A percentile compares a stretch with the other conserved stretches of the same genome.
Evolutionary conservation across 2,329 filamentous ascomycete species (phyloP).

Genomic region (Paramyrothecium roridum): DNA sequence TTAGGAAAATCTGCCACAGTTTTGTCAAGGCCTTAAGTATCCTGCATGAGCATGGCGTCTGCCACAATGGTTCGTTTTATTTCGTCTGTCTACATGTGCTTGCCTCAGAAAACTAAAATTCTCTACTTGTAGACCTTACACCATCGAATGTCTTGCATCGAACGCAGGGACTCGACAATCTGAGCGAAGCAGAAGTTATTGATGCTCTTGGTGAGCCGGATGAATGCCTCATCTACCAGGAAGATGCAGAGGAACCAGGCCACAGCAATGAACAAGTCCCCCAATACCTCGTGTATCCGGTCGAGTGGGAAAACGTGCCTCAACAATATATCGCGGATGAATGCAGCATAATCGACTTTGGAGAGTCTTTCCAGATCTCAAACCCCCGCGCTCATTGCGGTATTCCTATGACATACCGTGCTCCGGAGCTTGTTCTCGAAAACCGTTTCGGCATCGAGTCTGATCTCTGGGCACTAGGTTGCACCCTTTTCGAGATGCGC

Average conservation of each 20-base stretch:
- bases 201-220: conserved; percentile 10
- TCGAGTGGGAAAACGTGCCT: neutral
- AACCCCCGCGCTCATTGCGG: conserved; percentile 15
- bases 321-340: conserved; percentile 9
- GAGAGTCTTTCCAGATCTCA: conserved; percentile 13
- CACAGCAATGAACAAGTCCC: conserved; percentile 10
- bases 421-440: conserved; percentile 21
- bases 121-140: conserved; percentile 14
- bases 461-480: conserved; percentile 30
- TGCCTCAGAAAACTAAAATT: neutral
- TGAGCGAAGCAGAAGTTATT: conserved; percentile 15
- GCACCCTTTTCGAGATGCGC: conserved; percentile 28
- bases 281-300: conserved; percentile 16
- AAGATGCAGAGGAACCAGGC: conserved; percentile 6
- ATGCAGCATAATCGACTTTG: conserved; percentile 19
- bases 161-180: conserved; percentile 14
- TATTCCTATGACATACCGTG: conserved; percentile 22
- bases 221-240: conserved; percentile 2
- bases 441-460: conserved; percentile 11
- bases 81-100: neutral
- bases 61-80: conserved; percentile 22
- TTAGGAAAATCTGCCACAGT: conserved; percentile 16
- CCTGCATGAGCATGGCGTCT: conserved; percentile 21
- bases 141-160: conserved; percentile 21
- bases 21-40: conserved; percentile 14